A percentile compares a stretch with the other conserved stretches of the same genome.
phyloP scores from a whole-genome alignment of 768 basidiomycete genomes.

The Roridomyces roridus region DNA sequence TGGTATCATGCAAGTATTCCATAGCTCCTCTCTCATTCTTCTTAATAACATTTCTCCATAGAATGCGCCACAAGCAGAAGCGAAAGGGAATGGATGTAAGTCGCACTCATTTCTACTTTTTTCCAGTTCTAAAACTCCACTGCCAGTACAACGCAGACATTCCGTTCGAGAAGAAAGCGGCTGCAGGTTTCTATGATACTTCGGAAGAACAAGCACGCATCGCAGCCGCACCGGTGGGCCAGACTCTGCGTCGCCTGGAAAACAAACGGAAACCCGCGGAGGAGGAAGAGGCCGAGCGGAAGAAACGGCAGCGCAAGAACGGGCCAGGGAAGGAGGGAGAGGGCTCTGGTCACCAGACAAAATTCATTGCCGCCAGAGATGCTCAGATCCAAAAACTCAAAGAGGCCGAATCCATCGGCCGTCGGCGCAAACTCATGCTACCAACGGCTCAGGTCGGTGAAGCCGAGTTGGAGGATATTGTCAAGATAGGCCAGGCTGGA shows the following conservation, averaged over 20 bases:
- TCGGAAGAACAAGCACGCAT: slow-evolving; percentile 90
- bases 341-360: slow-evolving; percentile 74
- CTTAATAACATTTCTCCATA: slow-evolving; percentile 31
- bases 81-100: slow-evolving; percentile 97
- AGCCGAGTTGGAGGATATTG: slow-evolving; percentile 94
- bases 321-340: slow-evolving; percentile 68
- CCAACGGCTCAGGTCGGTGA: slow-evolving; percentile 95
- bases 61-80: slow-evolving; percentile 93
- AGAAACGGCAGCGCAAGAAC: slow-evolving; percentile 82
- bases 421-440: slow-evolving; percentile 82
- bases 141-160: slow-evolving; percentile 95
- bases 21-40: neutral
- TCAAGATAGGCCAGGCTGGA: slow-evolving; percentile 94
- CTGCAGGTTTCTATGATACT: slow-evolving; percentile 96
- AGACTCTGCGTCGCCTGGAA: slow-evolving; percentile 88
- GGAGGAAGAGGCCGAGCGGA: slow-evolving; percentile 91
- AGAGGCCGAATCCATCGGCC: slow-evolving; percentile 94
- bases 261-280: slow-evolving; percentile 91
- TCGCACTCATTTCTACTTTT: slow-evolving; percentile 17
- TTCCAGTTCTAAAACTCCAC: neutral
- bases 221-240: slow-evolving; percentile 89
- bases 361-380: slow-evolving; percentile 96
- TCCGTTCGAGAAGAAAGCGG: slow-evolving; percentile 97
- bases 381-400: slow-evolving; percentile 98
- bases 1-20: slow-evolving; percentile 83